A percentile compares a stretch with the other conserved stretches of the same genome.
phyloP scores from a whole-genome alignment of 2,329 filamentous ascomycete species.

The Fusarium keratoplasticum region DNA sequence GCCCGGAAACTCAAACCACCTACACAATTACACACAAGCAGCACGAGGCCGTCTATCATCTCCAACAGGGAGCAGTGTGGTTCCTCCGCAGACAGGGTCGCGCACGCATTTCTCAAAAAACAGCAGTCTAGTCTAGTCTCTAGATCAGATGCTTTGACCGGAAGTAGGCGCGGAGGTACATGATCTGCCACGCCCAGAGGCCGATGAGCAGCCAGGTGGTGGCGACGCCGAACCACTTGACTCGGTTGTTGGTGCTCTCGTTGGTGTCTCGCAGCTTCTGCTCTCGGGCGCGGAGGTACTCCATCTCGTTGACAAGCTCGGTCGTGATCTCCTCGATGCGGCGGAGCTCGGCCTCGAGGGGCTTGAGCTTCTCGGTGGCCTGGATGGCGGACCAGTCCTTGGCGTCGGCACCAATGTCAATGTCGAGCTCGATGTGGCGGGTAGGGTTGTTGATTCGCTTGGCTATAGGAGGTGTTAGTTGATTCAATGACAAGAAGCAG shows the following conservation, averaged over 20 bases:
- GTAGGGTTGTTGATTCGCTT: constrained; percentile 55
- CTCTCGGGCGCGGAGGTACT: constrained; percentile 89
- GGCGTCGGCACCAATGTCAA: constrained; percentile 96
- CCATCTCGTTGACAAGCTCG: constrained; percentile 95
- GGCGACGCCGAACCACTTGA: constrained; percentile 97
- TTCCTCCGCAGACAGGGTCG: constrained; percentile 14
- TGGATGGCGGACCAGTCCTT: constrained; percentile 99
- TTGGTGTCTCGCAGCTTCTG: constrained; percentile 98
- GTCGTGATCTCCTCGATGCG: constrained; percentile 90
- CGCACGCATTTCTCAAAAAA: constrained; percentile 31
- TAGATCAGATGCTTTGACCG: constrained; percentile 65
- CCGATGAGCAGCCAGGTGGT: constrained; percentile 92
- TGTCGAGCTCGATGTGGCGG: constrained; percentile 88
- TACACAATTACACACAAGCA: constrained; percentile 29
- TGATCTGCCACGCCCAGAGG: constrained; percentile 95
- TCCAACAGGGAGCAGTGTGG: constrained; percentile 5
- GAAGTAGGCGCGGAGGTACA: constrained; percentile 98
- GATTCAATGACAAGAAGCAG: neutral
- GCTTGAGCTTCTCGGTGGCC: constrained; percentile 96
- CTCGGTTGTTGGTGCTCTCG: constrained; percentile 98
- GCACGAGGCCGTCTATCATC: constrained; percentile 10
- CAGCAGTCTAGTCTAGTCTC: constrained; percentile 2
- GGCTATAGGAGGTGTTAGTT: constrained; percentile 33
- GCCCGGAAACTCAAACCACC: constrained; percentile 31
- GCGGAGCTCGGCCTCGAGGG: constrained; percentile 92